These are phyloP conservation scores for Fusarium udum DNA, from an alignment of 2,329 filamentous ascomycete species.

Conservation along the genomic window DNA sequence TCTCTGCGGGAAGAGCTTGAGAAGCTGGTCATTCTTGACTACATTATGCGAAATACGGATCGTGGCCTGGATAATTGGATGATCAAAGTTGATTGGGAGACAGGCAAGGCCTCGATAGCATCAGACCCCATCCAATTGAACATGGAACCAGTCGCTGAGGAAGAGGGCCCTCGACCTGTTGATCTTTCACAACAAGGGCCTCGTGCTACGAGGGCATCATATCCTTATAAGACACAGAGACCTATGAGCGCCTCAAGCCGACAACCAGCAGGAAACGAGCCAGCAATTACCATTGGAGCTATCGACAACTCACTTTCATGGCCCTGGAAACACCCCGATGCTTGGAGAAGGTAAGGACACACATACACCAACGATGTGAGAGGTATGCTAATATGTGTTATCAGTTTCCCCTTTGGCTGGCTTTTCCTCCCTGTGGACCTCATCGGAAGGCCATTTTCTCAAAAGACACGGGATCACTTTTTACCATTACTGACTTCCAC, in stretches of 20 bases:
- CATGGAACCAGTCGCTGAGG: constrained; percentile 59
- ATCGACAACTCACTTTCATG: constrained; percentile 98
- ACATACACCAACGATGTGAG: neutral
- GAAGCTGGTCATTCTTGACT: constrained; percentile 96
- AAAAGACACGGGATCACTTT: constrained; percentile 93
- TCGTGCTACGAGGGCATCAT: constrained; percentile 56
- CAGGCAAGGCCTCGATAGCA: constrained; percentile 83
- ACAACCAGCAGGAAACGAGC: constrained; percentile 55
- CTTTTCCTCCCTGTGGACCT: constrained; percentile 95
- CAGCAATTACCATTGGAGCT: constrained; percentile 82
- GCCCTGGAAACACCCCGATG: constrained; percentile 99
- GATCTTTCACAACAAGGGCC: constrained; percentile 56
- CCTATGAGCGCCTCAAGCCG: constrained; percentile 80
- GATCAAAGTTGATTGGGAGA: constrained; percentile 93
- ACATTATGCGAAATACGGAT: constrained; percentile 99
- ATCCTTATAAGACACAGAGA: constrained; percentile 81
- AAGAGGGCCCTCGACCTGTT: constrained; percentile 69
- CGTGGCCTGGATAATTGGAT: constrained; percentile 99
- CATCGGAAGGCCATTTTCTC: constrained; percentile 94
- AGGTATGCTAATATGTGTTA: neutral
- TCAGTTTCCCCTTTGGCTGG: constrained; percentile 98
- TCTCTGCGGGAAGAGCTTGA: constrained; percentile 95
- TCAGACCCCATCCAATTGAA: constrained; percentile 80
- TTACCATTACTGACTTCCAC: constrained; percentile 94
- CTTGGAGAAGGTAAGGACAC: constrained; percentile 67